Conservation (phyloP, 306 rosid species). For the Rubus idaeus region DNA sequence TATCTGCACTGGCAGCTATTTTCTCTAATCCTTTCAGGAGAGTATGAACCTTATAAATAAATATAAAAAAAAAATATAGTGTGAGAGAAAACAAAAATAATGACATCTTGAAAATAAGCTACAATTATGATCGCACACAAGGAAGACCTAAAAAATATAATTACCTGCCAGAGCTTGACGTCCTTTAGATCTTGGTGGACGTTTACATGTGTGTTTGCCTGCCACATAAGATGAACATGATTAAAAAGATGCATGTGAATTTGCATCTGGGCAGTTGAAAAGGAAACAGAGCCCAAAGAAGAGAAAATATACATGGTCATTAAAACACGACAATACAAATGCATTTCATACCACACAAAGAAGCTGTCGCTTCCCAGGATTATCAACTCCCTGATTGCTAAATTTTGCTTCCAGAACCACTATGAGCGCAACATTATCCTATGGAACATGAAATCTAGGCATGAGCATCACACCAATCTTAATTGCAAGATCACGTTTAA, state of each 20-base stretch:
- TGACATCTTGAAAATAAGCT: not conserved
- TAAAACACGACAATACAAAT: not conserved
- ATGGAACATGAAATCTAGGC: slow-evolving; percentile 24
- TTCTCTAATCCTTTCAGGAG: slow-evolving; percentile 95
- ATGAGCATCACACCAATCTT: slow-evolving; percentile 11
- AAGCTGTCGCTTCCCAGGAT: slow-evolving; percentile 88
- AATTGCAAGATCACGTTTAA: not conserved
- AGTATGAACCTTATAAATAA: slow-evolving; percentile 71
- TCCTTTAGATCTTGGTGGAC: slow-evolving; percentile 83
- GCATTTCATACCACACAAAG: slow-evolving; percentile 75
- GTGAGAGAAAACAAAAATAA: slow-evolving; percentile 14
- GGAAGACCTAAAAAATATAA: slow-evolving; percentile 23
- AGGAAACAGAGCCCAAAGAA: not conserved
- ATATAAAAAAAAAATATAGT: slow-evolving; percentile 3
- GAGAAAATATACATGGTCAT: not conserved
- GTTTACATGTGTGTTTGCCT: slow-evolving; percentile 94
- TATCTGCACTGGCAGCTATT: slow-evolving; percentile 91
- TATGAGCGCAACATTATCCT: slow-evolving; percentile 97
- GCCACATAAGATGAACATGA: slow-evolving; percentile 19
- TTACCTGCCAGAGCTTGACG: slow-evolving; percentile 99
- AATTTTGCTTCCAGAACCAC: slow-evolving; percentile 95
- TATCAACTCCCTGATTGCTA: slow-evolving; percentile 72
- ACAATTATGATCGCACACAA: slow-evolving; percentile 3
- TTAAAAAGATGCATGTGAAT: slow-evolving; percentile 8
- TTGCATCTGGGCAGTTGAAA: not conserved